These are phyloP conservation scores for Lotus japonicus DNA, from an alignment of 306 rosid genomes.

Conservation along the genomic window DNA sequence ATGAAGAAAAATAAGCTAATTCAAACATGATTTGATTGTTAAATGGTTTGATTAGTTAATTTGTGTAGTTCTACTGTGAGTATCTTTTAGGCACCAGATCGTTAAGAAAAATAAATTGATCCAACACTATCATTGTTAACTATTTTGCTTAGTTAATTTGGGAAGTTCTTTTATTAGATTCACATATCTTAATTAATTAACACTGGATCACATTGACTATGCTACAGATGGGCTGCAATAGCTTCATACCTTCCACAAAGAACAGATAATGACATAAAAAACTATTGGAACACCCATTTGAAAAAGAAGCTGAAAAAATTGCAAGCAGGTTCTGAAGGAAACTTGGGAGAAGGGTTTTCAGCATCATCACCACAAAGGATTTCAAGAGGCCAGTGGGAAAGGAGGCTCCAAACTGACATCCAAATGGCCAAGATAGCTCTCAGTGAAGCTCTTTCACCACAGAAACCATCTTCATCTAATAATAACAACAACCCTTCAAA, in stretches of 20 bases:
- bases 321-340: neutral
- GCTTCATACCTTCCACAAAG: constrained; percentile 35
- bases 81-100: no score
- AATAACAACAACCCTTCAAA: constrained; percentile 18
- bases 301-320: constrained; percentile 29
- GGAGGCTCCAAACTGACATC: constrained; percentile 32
- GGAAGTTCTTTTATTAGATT: neutral
- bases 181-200: neutral
- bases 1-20: no score
- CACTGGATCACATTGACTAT: constrained; percentile 2
- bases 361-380: constrained; percentile 1
- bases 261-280: constrained; percentile 37
- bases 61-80: no score
- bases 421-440: constrained; percentile 56
- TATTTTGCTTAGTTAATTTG: neutral
- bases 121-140: neutral
- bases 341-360: neutral
- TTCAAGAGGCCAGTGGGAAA: constrained; percentile 35
- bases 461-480: constrained; percentile 22
- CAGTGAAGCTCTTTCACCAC: constrained; percentile 71
- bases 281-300: constrained; percentile 35
- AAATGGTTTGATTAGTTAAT: no score
- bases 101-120: no score
- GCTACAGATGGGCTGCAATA: constrained; percentile 34
- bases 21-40: no score